Conservation (phyloP, 2,329 filamentous ascomycete genomes). For the Fusarium anthophilum region DNA sequence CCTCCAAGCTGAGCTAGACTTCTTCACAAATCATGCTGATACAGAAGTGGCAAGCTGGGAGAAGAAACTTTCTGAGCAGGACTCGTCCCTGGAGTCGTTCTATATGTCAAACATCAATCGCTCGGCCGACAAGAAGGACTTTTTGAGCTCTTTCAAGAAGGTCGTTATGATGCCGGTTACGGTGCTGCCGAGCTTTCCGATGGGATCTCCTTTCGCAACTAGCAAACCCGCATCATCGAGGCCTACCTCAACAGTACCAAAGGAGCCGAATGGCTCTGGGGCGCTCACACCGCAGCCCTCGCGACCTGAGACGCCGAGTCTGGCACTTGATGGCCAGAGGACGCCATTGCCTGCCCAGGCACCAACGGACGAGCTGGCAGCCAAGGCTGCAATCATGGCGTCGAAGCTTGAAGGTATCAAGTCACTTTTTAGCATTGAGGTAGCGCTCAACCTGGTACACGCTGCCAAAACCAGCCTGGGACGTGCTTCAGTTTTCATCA, state of each 20-base stretch:
- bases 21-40: constrained; percentile 81
- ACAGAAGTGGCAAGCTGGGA: constrained; percentile 87
- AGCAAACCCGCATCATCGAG: constrained; percentile 48
- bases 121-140: constrained; percentile 95
- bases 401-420: constrained; percentile 93
- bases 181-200: constrained; percentile 76
- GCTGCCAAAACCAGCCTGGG: constrained; percentile 88
- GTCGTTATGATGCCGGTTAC: constrained; percentile 99
- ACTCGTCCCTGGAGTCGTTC: constrained; percentile 89
- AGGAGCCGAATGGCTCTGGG: constrained; percentile 42
- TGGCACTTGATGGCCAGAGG: constrained; percentile 51
- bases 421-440: constrained; percentile 94
- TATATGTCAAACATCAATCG: constrained; percentile 96
- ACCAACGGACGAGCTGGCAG: constrained; percentile 90
- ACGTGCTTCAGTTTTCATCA: constrained; percentile 83
- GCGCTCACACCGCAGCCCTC: constrained; percentile 52
- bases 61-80: constrained; percentile 88
- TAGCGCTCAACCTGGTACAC: constrained; percentile 90
- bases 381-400: constrained; percentile 98
- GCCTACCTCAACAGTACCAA: constrained; percentile 17
- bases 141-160: constrained; percentile 95
- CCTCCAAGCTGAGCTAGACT: constrained; percentile 87
- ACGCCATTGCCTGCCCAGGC: constrained; percentile 67
- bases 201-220: constrained; percentile 66
- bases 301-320: constrained; percentile 60